Percentiles rank a stretch among this genome's conserved stretches.
phyloP scores from a whole-genome alignment of 2,329 filamentous ascomycete species.

The Ophiostoma montium region DNA sequence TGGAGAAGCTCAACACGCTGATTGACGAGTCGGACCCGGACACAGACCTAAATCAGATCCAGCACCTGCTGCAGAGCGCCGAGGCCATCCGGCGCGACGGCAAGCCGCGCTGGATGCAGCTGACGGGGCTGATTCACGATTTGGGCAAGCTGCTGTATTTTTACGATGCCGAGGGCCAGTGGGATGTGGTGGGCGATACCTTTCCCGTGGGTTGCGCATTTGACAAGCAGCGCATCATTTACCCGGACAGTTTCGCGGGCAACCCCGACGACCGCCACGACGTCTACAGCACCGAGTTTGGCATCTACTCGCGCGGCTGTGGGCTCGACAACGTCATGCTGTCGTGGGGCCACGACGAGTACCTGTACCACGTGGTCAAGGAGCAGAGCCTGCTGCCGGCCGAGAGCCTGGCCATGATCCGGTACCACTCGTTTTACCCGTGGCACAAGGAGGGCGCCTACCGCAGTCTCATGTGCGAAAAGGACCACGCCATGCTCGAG shows the following conservation, averaged over 20 bases:
- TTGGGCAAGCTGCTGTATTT: conserved; percentile 70
- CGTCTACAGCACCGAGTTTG: conserved; percentile 60
- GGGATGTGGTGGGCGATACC: conserved; percentile 84
- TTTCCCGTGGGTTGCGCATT: conserved; percentile 68
- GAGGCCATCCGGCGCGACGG: conserved; percentile 80
- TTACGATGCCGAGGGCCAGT: conserved; percentile 73
- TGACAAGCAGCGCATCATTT: conserved; percentile 58
- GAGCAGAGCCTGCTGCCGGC: conserved; percentile 64
- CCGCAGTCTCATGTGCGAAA: conserved; percentile 65
- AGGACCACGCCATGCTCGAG: conserved; percentile 65
- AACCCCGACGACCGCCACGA: conserved; percentile 63
- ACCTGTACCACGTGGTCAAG: conserved; percentile 75
- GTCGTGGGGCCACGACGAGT: conserved; percentile 82
- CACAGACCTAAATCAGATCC: conserved; percentile 74
- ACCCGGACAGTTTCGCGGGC: conserved; percentile 58
- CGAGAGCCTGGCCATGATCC: conserved; percentile 82
- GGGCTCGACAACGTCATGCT: conserved; percentile 82
- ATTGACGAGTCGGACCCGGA: conserved; percentile 88
- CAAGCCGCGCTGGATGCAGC: conserved; percentile 71
- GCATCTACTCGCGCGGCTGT: conserved; percentile 68
- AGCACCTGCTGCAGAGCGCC: conserved; percentile 76
- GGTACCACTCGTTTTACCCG: conserved; percentile 86
- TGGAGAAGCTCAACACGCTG: conserved; percentile 82
- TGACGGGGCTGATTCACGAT: conserved; percentile 65
- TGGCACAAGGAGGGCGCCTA: conserved; percentile 81